These are phyloP conservation scores for Stemphylium beticola DNA, from an alignment of 2,329 filamentous ascomycete species.

Conservation along the genomic window DNA sequence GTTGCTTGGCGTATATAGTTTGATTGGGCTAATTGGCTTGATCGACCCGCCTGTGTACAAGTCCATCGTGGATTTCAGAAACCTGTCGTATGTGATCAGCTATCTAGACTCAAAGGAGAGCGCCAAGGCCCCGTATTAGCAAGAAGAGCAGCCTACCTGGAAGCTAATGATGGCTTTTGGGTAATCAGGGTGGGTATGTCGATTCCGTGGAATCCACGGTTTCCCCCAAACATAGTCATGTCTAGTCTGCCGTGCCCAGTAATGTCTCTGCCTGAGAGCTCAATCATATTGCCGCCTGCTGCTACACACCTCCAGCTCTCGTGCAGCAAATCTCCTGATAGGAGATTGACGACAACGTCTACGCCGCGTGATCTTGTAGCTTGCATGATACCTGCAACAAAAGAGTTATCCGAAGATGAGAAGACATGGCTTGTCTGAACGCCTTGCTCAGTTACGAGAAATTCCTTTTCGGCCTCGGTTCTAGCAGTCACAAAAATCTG, in stretches of 20 bases:
- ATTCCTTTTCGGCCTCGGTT: too few species aligned
- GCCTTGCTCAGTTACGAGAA: too few species aligned
- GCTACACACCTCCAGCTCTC: constrained; percentile 52
- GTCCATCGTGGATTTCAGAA: neutral
- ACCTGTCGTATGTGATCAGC: neutral
- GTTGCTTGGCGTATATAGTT: too few species aligned
- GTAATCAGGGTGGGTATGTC: constrained; percentile 3
- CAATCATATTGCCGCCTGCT: constrained; percentile 22
- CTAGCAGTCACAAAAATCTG: too few species aligned
- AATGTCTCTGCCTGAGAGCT: constrained; percentile 28
- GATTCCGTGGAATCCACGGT: constrained; percentile 3
- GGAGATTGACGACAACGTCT: constrained; percentile 42
- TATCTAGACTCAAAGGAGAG: neutral
- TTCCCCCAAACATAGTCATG: constrained; percentile 16
- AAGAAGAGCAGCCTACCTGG: neutral
- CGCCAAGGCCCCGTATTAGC: neutral
- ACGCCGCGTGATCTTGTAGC: constrained; percentile 34
- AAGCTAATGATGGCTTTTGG: neutral
- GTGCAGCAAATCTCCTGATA: constrained; percentile 31
- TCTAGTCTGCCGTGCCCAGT: constrained; percentile 10
- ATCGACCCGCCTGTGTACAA: constrained; percentile 3
- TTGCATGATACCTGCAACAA: too few species aligned
- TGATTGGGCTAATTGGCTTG: constrained; percentile 10
- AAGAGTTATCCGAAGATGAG: too few species aligned
- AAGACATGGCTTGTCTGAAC: too few species aligned